Base-by-base conservation (phyloP, 352 stramenopile genomes). In the Pythium aquatile region DNA sequence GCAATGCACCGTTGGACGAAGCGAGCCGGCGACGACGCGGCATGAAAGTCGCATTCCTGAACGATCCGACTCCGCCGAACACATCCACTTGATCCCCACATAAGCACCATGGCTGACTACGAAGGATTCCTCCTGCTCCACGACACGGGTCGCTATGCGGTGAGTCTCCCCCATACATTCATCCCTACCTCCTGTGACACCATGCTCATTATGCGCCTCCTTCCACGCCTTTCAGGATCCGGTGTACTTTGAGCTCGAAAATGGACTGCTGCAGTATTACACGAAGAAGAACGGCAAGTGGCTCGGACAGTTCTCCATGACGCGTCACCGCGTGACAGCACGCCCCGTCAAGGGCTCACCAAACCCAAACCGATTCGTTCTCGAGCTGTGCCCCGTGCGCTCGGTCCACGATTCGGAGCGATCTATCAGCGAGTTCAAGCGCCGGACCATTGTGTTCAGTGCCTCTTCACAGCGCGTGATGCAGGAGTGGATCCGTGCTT, bases 101-200 rank as follows among this genome's bases (percentile, higher is more conserved):
- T 6, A 33, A 32, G 11, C 59, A 70, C 26, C 32, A 93, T 93
- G 85, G 85, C 85, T 24, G 85, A 93, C 66, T 93, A 90, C 72
- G 81, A 91, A 79, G 85, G 85, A 20, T 93, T 81, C 69, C 61
- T 93, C 24, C 67, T 93, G 35, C 74, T 93, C 24, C 85, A 93
- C 66, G 81, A 85, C 69, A 57, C 73, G 47, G 75, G 74, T 11
- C 73, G 68, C 37, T 49, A 54, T 35, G 66, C 66, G 44, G 35
- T 42, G 35, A 42, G 35, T 42, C 35, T 42, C 11, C 35, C 35
- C 11, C 16, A 14, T 11, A 14, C 16, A 7, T 42, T 42, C 6
- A 42, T 42, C 35, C 35, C 35, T 42, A 16, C 7, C 35, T 16
- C 3, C 8, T 42, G 35, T 42, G 11, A 11, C 35, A 42, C 16